Evolutionary conservation across 106 monocot genomes (phyloP).

Genomic region (Alisma plantagoaquatica): DNA sequence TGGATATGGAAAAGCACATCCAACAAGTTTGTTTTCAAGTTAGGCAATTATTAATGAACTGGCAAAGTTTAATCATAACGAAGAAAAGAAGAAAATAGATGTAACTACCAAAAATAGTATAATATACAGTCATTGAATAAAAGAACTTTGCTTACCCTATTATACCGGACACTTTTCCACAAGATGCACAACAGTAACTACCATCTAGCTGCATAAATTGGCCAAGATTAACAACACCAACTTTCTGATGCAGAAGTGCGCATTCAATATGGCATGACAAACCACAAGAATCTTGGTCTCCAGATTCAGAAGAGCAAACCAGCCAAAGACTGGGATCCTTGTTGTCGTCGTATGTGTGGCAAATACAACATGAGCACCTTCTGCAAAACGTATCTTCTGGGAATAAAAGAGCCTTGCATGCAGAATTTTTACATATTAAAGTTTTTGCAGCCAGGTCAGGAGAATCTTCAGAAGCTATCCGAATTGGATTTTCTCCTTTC

Average conservation of each 20-base stretch:
- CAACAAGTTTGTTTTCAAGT: too few species aligned
- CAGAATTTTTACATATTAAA: constrained; percentile 74
- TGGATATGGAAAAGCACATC: too few species aligned
- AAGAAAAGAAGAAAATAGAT: too few species aligned
- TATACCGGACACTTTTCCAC: constrained; percentile 75
- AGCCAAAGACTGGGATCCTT: constrained; percentile 98
- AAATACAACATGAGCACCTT: constrained; percentile 92
- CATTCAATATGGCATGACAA: constrained; percentile 86
- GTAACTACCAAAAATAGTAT: too few species aligned
- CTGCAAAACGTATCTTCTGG: constrained; percentile 74
- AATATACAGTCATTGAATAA: not conserved
- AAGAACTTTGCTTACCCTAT: constrained; percentile 44
- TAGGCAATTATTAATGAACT: too few species aligned
- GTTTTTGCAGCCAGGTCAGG: constrained; percentile 4
- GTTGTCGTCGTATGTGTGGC: constrained; percentile 87
- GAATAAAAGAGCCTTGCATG: constrained; percentile 65
- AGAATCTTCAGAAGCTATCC: constrained; percentile 10
- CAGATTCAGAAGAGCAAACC: constrained; percentile 69
- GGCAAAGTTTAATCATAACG: too few species aligned
- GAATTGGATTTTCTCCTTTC: constrained; percentile 46
- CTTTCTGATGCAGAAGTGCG: constrained; percentile 68
- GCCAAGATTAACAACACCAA: constrained; percentile 48
- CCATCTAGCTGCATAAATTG: constrained; percentile 59
- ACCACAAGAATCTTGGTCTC: constrained; percentile 64
- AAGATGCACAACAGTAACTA: constrained; percentile 80